Base-by-base conservation (phyloP, 306 rosid genomes). In the Prunus mume region DNA sequence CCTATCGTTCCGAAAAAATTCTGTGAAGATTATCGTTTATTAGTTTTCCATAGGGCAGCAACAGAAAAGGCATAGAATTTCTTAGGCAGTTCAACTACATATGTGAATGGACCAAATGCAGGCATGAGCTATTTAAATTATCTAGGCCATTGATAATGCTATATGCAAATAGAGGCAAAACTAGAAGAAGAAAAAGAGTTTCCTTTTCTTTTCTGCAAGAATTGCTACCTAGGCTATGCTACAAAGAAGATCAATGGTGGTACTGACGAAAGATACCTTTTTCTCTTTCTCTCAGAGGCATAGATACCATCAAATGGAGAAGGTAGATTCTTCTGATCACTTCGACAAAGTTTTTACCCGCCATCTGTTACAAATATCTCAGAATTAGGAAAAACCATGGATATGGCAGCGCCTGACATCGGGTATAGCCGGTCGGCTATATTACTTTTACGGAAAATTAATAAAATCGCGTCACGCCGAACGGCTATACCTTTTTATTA, bases 281-380 rank as follows among this genome's bases (percentile, higher is more conserved):
- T n/a, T 6, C 61, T 55, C 61, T 54, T n/a, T 54, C 58, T 50
- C 54, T 51, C 56, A 2, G 17, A 51, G n/a, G 20, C 20, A 55
- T 55, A 2, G 25, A 55, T 55, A 55, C 60, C 25, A n/a, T 19
- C 60, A 55, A 55, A 7, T 55, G 22, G 20, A 55, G 61, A 55
- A 55, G 27, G 61, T 55, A 55, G 27, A 55, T 2, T 55, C 22
- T 55, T 10, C 10, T 2, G 25, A n/a, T 18, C 60, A 6, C 61
- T 55, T n/a, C 14, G 61, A 55, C 25, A 9, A 55, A 55, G 61
- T 55, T n/a, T n/a, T n/a, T n/a, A 8, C n/a, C 92, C 46, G 73
- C 96, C 97, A 94, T 94, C 88, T 85, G 82, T 45, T 61, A 62
- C 6, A 61, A 57, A 57, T 5, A 22, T 57, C 28, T 57, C 63